phyloP scores from a whole-genome alignment of 805 yeast species.

The Nakazawaea wyomingensis region DNA sequence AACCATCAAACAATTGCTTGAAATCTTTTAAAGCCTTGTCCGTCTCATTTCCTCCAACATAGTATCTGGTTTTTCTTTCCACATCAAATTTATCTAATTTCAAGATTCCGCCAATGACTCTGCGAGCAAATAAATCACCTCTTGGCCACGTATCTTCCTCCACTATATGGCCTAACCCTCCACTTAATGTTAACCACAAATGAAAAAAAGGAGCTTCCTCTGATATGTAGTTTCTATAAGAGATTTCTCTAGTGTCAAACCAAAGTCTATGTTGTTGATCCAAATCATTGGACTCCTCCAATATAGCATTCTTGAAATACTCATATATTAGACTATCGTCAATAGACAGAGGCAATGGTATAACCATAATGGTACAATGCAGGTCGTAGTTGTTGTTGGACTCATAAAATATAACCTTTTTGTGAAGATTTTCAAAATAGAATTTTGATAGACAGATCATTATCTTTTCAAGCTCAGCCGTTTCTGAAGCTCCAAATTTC shows the following conservation, averaged over 20 bases:
- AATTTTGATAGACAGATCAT: conserved; percentile 36
- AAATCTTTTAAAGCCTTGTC: conserved; percentile 13
- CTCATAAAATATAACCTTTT: conserved; percentile 41
- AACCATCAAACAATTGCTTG: conserved; percentile 16
- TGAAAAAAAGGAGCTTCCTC: conserved; percentile 47
- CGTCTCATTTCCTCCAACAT: conserved; percentile 12
- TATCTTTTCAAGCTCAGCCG: conserved; percentile 36
- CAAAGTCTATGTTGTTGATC: conserved; percentile 29
- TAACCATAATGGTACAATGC: conserved; percentile 38
- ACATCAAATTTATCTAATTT: conserved; percentile 31
- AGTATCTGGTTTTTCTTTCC: conserved; percentile 26
- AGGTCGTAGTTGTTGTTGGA: conserved; percentile 26
- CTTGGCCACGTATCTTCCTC: conserved; percentile 42
- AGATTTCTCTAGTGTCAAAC: conserved; percentile 30
- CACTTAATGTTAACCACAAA: conserved; percentile 41
- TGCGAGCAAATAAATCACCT: conserved; percentile 40
- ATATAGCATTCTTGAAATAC: conserved; percentile 36
- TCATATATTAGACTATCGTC: conserved; percentile 28
- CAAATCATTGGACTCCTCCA: conserved; percentile 33
- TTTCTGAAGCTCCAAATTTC: conserved; percentile 36
- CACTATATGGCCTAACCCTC: conserved; percentile 47
- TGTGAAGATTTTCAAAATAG: conserved; percentile 29
- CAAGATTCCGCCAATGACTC: conserved; percentile 41
- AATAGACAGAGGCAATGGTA: conserved; percentile 35
- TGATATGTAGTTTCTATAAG: conserved; percentile 30